These are phyloP conservation scores for Ogataea henricii DNA, from an alignment of 805 yeast species.

Conservation along the genomic window DNA sequence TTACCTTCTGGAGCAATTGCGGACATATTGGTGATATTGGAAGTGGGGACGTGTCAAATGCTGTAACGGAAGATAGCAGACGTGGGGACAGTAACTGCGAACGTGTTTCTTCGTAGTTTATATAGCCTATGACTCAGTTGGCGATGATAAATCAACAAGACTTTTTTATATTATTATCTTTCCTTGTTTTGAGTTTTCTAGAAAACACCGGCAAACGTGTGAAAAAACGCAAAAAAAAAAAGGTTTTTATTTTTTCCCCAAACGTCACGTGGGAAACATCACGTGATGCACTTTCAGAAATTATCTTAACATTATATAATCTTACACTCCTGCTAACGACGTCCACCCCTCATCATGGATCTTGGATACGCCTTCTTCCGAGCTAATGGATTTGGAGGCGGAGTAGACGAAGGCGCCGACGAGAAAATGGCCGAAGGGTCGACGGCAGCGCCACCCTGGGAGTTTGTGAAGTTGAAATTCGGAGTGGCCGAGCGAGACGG, in stretches of 20 bases:
- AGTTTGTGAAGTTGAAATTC: slow-evolving; percentile 35
- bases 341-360: slow-evolving; percentile 22
- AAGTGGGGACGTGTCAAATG: neutral
- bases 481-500: slow-evolving; percentile 35
- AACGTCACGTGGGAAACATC: neutral
- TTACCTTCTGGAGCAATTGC: slow-evolving; percentile 37
- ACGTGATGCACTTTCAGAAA: neutral
- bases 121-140: no score
- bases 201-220: neutral
- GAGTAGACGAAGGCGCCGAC: slow-evolving; percentile 24
- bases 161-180: neutral
- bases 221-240: neutral
- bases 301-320: neutral
- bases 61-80: neutral
- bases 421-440: slow-evolving; percentile 34
- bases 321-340: slow-evolving; percentile 14
- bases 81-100: neutral
- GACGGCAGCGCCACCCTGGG: slow-evolving; percentile 19
- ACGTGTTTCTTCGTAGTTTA: neutral
- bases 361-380: slow-evolving; percentile 26
- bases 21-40: slow-evolving; percentile 14
- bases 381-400: slow-evolving; percentile 20
- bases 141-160: no score
- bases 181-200: slow-evolving; percentile 1
- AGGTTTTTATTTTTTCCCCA: no score